Conservation (phyloP, 805 yeast species). For the Ogataea angusta region DNA sequence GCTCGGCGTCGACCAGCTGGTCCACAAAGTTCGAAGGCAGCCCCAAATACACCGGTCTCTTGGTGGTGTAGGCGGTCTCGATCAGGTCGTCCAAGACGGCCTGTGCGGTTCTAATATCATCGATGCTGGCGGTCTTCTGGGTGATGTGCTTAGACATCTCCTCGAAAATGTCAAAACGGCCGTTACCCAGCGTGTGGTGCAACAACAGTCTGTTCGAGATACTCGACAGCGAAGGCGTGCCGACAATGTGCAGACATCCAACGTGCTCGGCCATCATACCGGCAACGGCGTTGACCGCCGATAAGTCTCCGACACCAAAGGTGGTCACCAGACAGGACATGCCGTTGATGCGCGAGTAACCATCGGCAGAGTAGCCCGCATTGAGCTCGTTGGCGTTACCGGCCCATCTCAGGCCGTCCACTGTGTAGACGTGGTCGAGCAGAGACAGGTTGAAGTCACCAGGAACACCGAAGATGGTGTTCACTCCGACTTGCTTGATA, state of each 20-base stretch:
- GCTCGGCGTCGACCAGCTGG: constrained; percentile 51
- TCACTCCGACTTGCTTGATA: constrained; percentile 65
- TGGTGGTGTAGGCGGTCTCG: constrained; percentile 64
- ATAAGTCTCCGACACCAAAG: constrained; percentile 87
- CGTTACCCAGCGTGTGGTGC: constrained; percentile 84
- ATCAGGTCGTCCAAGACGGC: constrained; percentile 70
- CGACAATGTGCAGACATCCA: constrained; percentile 79
- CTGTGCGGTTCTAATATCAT: constrained; percentile 64
- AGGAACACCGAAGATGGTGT: constrained; percentile 76
- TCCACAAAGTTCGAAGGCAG: constrained; percentile 81
- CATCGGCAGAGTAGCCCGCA: constrained; percentile 87
- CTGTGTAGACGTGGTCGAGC: constrained; percentile 70
- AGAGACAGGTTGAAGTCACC: constrained; percentile 77
- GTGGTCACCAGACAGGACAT: constrained; percentile 75
- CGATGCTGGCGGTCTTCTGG: constrained; percentile 60
- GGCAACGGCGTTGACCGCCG: constrained; percentile 82
- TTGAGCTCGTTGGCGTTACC: constrained; percentile 90
- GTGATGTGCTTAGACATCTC: constrained; percentile 75
- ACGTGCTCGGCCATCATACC: constrained; percentile 90
- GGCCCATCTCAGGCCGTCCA: constrained; percentile 78
- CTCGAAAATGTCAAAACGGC: constrained; percentile 75
- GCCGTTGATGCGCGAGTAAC: constrained; percentile 79
- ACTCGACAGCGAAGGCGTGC: constrained; percentile 76
- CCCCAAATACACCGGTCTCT: constrained; percentile 81
- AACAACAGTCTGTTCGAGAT: constrained; percentile 68